These are phyloP conservation scores for Verticillium tricorpus DNA, from an alignment of 2,329 filamentous ascomycete genomes.

Conservation along the genomic window DNA sequence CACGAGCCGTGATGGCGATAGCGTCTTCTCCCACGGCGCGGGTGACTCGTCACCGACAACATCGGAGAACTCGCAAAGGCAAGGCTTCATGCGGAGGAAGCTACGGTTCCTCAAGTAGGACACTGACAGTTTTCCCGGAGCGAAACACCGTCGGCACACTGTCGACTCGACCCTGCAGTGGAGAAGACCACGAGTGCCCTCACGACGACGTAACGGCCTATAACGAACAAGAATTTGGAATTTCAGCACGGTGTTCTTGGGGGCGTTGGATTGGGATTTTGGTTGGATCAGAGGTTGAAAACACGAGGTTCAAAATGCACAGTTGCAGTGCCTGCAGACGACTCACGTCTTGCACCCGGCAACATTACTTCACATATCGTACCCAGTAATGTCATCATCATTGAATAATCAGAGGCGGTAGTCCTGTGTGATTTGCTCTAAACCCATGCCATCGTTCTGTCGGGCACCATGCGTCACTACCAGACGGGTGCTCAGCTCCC, in stretches of 20 bases:
- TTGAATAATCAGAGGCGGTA: neutral
- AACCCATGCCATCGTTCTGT: too few relatives aligned
- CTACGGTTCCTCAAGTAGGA: slow-evolving; percentile 9
- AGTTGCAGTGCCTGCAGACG: neutral
- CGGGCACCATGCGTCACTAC: neutral
- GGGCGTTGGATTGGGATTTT: neutral
- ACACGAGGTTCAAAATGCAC: neutral
- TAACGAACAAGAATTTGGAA: slow-evolving; percentile 1
- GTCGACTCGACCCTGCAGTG: neutral
- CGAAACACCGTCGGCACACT: neutral
- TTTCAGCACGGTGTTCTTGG: slow-evolving; percentile 10
- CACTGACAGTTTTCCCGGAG: neutral
- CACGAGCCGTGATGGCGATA: slow-evolving; percentile 32
- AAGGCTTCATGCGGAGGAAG: neutral
- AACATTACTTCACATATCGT: neutral
- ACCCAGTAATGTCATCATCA: neutral
- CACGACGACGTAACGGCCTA: slow-evolving; percentile 9
- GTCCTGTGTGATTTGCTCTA: too few relatives aligned
- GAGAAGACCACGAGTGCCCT: neutral
- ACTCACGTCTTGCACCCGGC: neutral
- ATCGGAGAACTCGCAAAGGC: neutral
- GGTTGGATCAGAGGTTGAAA: neutral
- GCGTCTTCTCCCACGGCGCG: slow-evolving; percentile 22
- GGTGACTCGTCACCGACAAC: slow-evolving; percentile 14
- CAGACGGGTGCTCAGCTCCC: slow-evolving; percentile 52